Evolutionary conservation across 148 eudicot genomes (phyloP), one percentile per base, ranked within the genome.

Genomic region (Rhododendron ovatum): DNA sequence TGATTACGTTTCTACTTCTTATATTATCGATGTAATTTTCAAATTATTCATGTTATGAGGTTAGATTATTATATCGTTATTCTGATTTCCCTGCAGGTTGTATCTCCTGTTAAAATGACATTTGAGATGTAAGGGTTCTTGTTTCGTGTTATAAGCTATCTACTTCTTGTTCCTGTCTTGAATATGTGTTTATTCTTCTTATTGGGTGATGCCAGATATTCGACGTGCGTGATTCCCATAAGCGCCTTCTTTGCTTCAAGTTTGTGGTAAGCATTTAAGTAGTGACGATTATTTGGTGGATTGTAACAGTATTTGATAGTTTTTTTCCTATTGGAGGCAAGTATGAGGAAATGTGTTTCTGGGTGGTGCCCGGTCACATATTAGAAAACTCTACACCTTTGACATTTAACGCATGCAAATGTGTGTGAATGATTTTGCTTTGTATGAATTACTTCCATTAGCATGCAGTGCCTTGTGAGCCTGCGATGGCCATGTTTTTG

Each of bases 201-300:
- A 28, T 69, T 69, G 75, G 87, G 22, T 89, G 86, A 69, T 69
- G 75, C 37, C 85, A 95, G 98, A 87, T 95, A 95, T 88, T 94
- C 93, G 8, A 90, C 98, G 1, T 95, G 94, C 88, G 98, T 95
- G 69, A 88, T 95, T 85, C 98, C 98, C 51, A 95, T 95, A 73
- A 95, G 98, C 51, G 98, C 98, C 82, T 95, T 95, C 93, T 95
- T 95, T 86, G 98, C 98, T 24, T 93, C 98, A 82, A 95, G 98
- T 86, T 93, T 95, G 63, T 95, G 98, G 98, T 95, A 90, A 91
- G 86, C 81, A 69, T 69, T 69, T 13, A 28, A 69, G 75, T 28
- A 28, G 37, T 13, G 75, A 30, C 2, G 75, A 69, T 28, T 30
- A 69, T 69, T 69, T 69, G 75, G 37, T 69, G 75, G 75, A 69